Base-by-base conservation (phyloP, 2,329 filamentous ascomycete species). In the Plenodomus tracheiphilus region DNA sequence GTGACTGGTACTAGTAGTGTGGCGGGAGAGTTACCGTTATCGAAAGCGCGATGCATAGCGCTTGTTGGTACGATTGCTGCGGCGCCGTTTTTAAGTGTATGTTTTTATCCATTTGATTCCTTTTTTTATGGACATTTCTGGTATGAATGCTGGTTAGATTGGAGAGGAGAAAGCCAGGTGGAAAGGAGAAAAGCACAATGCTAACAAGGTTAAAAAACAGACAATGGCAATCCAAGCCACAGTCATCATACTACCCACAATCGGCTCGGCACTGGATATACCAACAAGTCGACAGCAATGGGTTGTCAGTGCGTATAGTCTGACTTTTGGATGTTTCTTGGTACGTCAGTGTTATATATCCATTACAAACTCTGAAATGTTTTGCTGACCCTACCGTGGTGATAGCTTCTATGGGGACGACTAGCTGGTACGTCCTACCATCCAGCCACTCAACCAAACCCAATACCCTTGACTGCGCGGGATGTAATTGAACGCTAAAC, bases 321-420 rank as follows among this genome's bases (percentile, higher is more conserved):
- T 88, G 15, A 77, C 84, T 0, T 88, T 88, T 58, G 85, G 84
- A 39, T 87, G 85, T 67, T 87, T 88, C 61, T 71, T 88, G 20
- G 62, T 64, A 54, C 13, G 52, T 47, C 5, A 25, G 10, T 25
- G 22, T 5, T 25, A 10, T 25, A 25, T 25, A 5, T 17, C 8
- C 20, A 15, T 20, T 41, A 11, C 8, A 17, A 6, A 15, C 17
- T 19, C 4, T 8, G 11, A 9, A 16, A 17, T 8, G 6, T 2
- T 35, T 4, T 45, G 3, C 49, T 62, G 42, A 59, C 25, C n/a
- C n/a, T n/a, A n/a, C 2, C 32, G 4, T 15, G 9, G 4, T 5
- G 6, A 16, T n/a, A 69, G 66, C 72, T 88, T 15, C 75, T 88
- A 13, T 88, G 85, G 84, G 85, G 85, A 20, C 78, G 85, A 17